Evolutionary conservation across 768 basidiomycete species (phyloP).

Genomic region (Tylopilus felleus): DNA sequence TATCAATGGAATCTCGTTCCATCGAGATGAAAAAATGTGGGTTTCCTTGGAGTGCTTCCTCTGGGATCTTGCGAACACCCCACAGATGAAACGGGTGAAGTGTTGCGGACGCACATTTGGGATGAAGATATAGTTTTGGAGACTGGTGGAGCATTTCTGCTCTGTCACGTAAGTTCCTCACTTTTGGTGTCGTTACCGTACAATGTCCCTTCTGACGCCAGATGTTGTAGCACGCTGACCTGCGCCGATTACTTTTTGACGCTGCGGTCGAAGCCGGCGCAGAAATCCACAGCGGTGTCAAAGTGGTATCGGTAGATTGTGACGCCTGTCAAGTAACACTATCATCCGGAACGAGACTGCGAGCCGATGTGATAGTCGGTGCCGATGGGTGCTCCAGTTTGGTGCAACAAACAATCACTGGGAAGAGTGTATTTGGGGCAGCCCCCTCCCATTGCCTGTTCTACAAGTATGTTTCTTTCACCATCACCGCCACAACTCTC

Average conservation of each 20-base stretch:
- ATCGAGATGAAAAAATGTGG: slow-evolving; percentile 28
- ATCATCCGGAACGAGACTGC: slow-evolving; percentile 41
- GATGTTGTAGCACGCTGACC: slow-evolving; percentile 45
- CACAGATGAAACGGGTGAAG: slow-evolving; percentile 43
- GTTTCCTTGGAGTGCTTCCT: slow-evolving; percentile 3
- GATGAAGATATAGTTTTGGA: slow-evolving; percentile 46
- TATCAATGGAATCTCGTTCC: slow-evolving; percentile 22
- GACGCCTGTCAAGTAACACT: slow-evolving; percentile 35
- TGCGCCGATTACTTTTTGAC: slow-evolving; percentile 46
- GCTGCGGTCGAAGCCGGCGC: slow-evolving; percentile 49
- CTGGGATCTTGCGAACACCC: slow-evolving; percentile 5
- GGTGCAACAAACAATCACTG: slow-evolving; percentile 34
- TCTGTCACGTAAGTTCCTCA: slow-evolving; percentile 41
- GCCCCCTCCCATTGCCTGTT: slow-evolving; percentile 32
- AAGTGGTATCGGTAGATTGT: slow-evolving; percentile 36
- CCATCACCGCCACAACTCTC: not conserved
- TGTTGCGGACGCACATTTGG: slow-evolving; percentile 45
- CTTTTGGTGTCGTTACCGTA: not conserved
- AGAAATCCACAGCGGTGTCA: slow-evolving; percentile 39
- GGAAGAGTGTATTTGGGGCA: slow-evolving; percentile 27
- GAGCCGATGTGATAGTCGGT: slow-evolving; percentile 54
- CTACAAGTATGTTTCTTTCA: slow-evolving; percentile 39
- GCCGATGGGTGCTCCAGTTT: slow-evolving; percentile 56
- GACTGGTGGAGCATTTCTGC: slow-evolving; percentile 47
- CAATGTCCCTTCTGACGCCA: not conserved